A percentile compares a stretch with the other conserved stretches of the same genome.
Conservation (phyloP, 441 rosid species). For the Gossypium lobatum region DNA sequence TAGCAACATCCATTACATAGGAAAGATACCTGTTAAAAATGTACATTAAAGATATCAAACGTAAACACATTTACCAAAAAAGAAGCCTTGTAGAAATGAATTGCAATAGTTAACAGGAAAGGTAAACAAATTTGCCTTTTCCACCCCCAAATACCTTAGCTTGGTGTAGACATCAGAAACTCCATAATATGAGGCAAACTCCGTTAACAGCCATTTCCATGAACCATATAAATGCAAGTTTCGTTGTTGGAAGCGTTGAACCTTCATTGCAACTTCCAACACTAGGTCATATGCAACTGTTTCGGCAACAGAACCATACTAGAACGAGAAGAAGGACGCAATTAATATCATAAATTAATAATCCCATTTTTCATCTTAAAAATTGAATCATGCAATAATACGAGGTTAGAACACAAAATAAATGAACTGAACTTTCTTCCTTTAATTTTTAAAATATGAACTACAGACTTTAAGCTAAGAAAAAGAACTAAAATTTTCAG, state of each 20-base stretch:
- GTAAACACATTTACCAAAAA: not conserved
- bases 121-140: not conserved
- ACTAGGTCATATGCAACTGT: constrained; percentile 93
- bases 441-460: not conserved
- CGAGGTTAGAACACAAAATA: constrained; percentile 3
- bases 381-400: not conserved
- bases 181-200: constrained; percentile 92
- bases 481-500: not conserved
- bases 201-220: constrained; percentile 95
- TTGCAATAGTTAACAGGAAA: not conserved
- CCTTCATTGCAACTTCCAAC: constrained; percentile 88
- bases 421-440: constrained; percentile 1
- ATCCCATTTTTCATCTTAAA: not conserved
- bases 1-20: constrained; percentile 95
- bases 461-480: not conserved
- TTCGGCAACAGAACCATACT: constrained; percentile 98
- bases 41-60: constrained; percentile 12
- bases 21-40: constrained; percentile 70
- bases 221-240: constrained; percentile 75
- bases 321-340: constrained; percentile 21
- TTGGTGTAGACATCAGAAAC: constrained; percentile 88
- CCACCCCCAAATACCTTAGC: constrained; percentile 49
- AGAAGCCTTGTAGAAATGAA: not conserved
- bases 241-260: constrained; percentile 87
- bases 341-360: constrained; percentile 20